A percentile compares a stretch with the other conserved stretches of the same genome.
phyloP scores from a whole-genome alignment of 2,329 filamentous ascomycete species.

The Claviceps fusiformis region DNA sequence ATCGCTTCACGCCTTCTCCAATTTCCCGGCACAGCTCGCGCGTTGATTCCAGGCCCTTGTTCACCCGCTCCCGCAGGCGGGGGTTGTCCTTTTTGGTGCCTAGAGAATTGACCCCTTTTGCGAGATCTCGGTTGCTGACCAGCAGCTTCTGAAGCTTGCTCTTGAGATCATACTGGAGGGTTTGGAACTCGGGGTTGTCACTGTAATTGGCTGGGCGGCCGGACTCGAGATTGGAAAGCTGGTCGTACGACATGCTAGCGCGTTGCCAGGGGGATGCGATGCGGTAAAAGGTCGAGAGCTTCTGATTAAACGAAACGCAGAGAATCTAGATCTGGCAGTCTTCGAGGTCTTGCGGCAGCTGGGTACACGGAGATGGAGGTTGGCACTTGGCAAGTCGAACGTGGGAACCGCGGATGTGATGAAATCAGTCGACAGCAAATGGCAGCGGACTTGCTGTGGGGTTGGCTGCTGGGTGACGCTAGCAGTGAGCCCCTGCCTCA shows the following conservation, averaged over 20 bases:
- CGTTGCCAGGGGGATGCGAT: not conserved
- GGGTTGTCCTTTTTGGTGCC: constrained; percentile 88
- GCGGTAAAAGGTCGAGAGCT: not conserved
- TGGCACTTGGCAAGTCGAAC: not conserved
- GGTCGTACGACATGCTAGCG: constrained; percentile 73
- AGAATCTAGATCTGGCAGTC: not conserved
- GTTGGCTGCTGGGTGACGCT: not conserved
- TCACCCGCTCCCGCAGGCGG: constrained; percentile 78
- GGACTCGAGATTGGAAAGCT: constrained; percentile 71
- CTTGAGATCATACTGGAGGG: constrained; percentile 68
- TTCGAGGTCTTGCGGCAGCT: not conserved
- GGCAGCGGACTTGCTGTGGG: not conserved
- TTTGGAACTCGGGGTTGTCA: constrained; percentile 87
- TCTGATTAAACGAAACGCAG: not conserved
- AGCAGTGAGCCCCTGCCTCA: not conserved
- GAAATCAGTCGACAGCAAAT: not conserved
- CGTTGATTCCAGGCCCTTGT: constrained; percentile 75
- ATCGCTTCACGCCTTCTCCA: constrained; percentile 84
- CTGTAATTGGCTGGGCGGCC: constrained; percentile 64
- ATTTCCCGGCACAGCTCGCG: constrained; percentile 79
- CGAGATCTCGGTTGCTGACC: constrained; percentile 73
- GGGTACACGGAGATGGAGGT: not conserved
- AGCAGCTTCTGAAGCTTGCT: constrained; percentile 82
- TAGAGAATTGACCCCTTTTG: constrained; percentile 70
- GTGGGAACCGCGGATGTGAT: not conserved